Evolutionary conservation across 495 filamentous ascomycete species (phyloP).

Genomic region (Margaritispora aquatica): DNA sequence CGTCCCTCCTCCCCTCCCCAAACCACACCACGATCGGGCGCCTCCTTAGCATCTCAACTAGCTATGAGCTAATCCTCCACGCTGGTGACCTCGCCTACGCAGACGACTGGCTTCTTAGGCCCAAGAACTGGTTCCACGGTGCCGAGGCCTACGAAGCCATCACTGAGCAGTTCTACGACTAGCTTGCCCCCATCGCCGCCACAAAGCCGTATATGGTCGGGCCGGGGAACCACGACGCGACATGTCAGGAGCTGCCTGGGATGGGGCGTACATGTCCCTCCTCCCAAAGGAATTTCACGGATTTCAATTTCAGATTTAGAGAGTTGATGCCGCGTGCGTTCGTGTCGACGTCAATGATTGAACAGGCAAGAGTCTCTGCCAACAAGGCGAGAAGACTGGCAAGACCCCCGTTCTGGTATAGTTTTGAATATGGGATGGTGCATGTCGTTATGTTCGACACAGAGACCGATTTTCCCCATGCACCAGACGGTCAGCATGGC

Average conservation of each 20-base stretch:
- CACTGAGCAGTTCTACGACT: constrained; percentile 48
- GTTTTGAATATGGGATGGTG: constrained; percentile 49
- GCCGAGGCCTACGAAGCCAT: constrained; percentile 46
- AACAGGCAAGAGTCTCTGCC: constrained; percentile 38
- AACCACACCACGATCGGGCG: constrained; percentile 57
- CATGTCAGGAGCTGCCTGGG: constrained; percentile 32
- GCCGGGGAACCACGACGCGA: constrained; percentile 50
- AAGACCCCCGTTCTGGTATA: constrained; percentile 56
- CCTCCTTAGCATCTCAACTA: constrained; percentile 45
- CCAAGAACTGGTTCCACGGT: constrained; percentile 35
- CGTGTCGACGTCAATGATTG: constrained; percentile 34
- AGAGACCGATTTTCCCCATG: constrained; percentile 44
- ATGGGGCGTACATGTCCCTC: constrained; percentile 38
- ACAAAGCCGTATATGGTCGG: constrained; percentile 47
- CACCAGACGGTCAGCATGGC: constrained; percentile 28
- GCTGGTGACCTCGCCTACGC: constrained; percentile 46
- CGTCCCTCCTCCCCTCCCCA: constrained; percentile 44
- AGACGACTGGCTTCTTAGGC: constrained; percentile 39
- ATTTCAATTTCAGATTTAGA: constrained; percentile 43
- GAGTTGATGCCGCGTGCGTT: constrained; percentile 40
- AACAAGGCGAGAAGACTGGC: constrained; percentile 40
- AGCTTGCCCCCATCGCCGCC: constrained; percentile 41
- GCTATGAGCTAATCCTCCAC: constrained; percentile 56
- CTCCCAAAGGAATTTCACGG: constrained; percentile 50
- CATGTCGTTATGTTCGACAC: constrained; percentile 47